A percentile compares a stretch with the other conserved stretches of the same genome.
Evolutionary conservation across 2,329 filamentous ascomycete genomes (phyloP).

Genomic region (Daldinia sp.): DNA sequence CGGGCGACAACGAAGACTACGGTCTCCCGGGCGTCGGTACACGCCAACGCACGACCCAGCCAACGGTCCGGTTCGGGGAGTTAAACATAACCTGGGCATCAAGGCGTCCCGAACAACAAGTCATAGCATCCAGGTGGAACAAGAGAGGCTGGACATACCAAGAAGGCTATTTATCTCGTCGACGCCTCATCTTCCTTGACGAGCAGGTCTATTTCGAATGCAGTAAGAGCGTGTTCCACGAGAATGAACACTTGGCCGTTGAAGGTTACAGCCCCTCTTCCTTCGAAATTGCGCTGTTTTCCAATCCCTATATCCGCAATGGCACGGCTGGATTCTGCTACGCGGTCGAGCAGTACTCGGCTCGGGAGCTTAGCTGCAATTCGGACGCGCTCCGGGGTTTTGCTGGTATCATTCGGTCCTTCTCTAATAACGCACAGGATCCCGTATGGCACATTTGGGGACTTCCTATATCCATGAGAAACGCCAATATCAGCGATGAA

Average conservation of each 20-base stretch:
- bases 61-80: not conserved
- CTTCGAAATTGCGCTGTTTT: not conserved
- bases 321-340: not conserved
- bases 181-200: not conserved
- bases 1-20: not conserved
- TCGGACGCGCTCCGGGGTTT: not conserved
- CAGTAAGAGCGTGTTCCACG: not conserved
- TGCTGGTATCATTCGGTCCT: not conserved
- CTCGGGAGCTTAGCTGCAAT: not conserved
- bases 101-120: not conserved
- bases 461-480: not conserved
- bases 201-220: constrained; percentile 6
- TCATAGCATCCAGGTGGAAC: not conserved
- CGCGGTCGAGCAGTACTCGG: not conserved
- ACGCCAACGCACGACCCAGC: not conserved
- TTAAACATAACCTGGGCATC: not conserved
- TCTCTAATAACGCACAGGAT: not conserved
- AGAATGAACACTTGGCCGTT: not conserved
- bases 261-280: not conserved
- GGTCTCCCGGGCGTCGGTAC: not conserved
- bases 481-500: not conserved
- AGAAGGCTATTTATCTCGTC: not conserved
- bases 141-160: constrained; percentile 1
- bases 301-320: not conserved
- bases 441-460: not conserved